Evolutionary conservation across 1,284 basidiomycete species (phyloP), one percentile per base, ranked within the genome.

Genomic region (Heliocybe sulcata): DNA sequence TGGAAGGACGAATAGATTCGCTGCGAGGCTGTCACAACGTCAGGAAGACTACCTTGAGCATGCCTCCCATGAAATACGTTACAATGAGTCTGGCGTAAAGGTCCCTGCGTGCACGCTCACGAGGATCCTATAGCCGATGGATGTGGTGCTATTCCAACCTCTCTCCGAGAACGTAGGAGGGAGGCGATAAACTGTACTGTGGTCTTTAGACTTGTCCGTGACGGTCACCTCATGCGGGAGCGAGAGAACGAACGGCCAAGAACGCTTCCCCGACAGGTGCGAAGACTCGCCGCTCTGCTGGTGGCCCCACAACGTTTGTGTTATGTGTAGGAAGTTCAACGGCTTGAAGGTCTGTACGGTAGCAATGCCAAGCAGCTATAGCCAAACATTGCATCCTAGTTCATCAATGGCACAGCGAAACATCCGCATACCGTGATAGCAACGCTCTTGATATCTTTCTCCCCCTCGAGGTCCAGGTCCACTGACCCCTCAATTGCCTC

Each of bases 81-180:
- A 42, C 71, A 62, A 66, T 53, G 67, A 64, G 56, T 71, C 66
- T n/a, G 69, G 65, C 54, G 62, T 65, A 52, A 72, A 63, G 2
- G 62, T 53, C 8, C 67, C 63, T 26, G 67, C 62, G 23, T 63
- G 63, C 14, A 73, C 64, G 8, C 67, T 72, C 22, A 69, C 68
- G 10, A 65, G 56, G 22, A 74, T 54, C 59, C 67, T 69, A 60
- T 75, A 75, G 55, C 73, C 71, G 53, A 75, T 64, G 49, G 74
- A 73, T 11, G n/a, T n/a, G 16, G 19, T 8, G 16, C 64, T 67
- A 3, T 70, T 63, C 33, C 69, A 69, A 1, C 69, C 71, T 11
- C 69, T 64, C 58, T 74, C 72, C 19, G 68, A 66, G 59, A 72
- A 72, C 12, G 63, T 71, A 2, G 71, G 71, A 0, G 72, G 71